phyloP scores from a whole-genome alignment of 495 filamentous ascomycete genomes.

The Aspergillus biplanus region DNA sequence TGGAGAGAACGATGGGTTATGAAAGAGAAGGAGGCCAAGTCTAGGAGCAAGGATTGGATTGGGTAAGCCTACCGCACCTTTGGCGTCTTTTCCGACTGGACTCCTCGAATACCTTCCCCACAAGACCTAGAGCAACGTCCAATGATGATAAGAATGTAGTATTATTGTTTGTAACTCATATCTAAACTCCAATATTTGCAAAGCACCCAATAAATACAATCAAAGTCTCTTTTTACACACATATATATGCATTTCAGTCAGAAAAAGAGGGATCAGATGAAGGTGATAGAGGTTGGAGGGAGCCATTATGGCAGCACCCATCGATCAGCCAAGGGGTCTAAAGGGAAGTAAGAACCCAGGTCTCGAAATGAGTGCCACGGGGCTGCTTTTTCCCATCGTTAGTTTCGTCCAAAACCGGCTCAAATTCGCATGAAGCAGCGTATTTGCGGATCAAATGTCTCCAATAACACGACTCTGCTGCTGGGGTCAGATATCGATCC shows the following conservation, averaged over 20 bases:
- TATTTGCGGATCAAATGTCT: conserved; percentile 54
- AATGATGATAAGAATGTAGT: too few species aligned
- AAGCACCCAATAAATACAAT: too few species aligned
- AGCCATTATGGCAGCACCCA: too few species aligned
- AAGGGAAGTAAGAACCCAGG: conserved; percentile 37
- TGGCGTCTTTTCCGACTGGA: too few species aligned
- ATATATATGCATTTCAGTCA: background rate
- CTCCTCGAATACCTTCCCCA: too few species aligned
- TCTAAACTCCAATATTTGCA: too few species aligned
- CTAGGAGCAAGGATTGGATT: too few species aligned
- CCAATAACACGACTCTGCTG: conserved; percentile 66
- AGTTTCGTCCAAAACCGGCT: conserved; percentile 38
- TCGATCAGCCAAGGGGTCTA: conserved; percentile 8
- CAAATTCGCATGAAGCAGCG: conserved; percentile 47
- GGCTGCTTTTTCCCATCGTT: conserved; percentile 35
- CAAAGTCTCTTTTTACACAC: background rate
- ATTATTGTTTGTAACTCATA: too few species aligned
- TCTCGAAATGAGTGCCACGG: conserved; percentile 44
- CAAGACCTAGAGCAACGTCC: too few species aligned
- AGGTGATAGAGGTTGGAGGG: background rate
- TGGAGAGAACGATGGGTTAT: too few species aligned
- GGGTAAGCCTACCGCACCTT: too few species aligned
- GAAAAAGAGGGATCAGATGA: background rate
- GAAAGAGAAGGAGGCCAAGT: too few species aligned
- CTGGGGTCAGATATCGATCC: conserved; percentile 62